These are phyloP conservation scores for Candida chauliodis DNA, from an alignment of 805 yeast genomes.

Conservation along the genomic window DNA sequence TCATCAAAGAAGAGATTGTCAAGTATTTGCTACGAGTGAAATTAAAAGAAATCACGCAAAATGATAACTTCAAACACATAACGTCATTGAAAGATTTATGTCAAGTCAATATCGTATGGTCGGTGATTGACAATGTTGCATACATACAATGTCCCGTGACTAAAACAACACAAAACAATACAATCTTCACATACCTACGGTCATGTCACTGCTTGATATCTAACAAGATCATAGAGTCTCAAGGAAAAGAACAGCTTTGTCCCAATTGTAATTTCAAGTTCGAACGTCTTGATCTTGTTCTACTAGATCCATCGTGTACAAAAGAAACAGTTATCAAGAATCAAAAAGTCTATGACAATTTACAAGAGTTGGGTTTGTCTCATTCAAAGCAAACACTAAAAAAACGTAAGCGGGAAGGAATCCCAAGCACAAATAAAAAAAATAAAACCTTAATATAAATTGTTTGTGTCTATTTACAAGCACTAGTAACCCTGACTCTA, in stretches of 20 bases:
- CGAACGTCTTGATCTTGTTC: constrained; percentile 27
- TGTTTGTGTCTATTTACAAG: constrained; percentile 1
- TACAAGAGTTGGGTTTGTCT: constrained; percentile 13
- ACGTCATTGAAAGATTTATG: constrained; percentile 23
- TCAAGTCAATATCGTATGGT: constrained; percentile 22
- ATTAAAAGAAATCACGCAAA: constrained; percentile 17
- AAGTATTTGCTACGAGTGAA: constrained; percentile 48
- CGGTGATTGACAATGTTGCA: constrained; percentile 6
- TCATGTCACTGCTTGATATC: constrained; percentile 39
- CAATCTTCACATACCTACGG: constrained; percentile 27
- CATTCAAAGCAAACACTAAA: constrained; percentile 24
- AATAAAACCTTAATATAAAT: constrained; percentile 1
- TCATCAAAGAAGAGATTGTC: constrained; percentile 59
- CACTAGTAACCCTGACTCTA: background rate
- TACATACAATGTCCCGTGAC: constrained; percentile 32
- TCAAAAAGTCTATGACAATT: constrained; percentile 9
- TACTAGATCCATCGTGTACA: constrained; percentile 22
- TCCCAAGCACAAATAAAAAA: background rate
- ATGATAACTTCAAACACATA: constrained; percentile 18
- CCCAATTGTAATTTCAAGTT: constrained; percentile 28
- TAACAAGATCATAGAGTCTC: constrained; percentile 19
- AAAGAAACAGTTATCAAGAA: constrained; percentile 13
- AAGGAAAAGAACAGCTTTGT: constrained; percentile 18
- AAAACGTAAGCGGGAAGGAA: background rate
- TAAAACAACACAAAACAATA: constrained; percentile 14